A percentile compares a stretch with the other conserved stretches of the same genome.
Evolutionary conservation across 306 rosid species (phyloP).

Genomic region (Geum urbanum): DNA sequence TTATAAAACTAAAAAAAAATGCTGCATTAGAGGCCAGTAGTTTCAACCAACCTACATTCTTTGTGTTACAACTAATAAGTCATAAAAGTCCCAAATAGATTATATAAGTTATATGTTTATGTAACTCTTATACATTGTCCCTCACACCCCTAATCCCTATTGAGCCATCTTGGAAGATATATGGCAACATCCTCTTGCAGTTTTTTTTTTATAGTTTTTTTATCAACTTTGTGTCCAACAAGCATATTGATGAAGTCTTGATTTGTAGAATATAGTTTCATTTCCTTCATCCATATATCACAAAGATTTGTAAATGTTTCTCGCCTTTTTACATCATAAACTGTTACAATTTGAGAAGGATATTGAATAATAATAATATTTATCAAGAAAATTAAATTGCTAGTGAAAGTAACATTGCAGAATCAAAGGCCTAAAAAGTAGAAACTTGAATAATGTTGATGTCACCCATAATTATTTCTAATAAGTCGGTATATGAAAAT

Average conservation of each 20-base stretch:
- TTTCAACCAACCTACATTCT: not conserved
- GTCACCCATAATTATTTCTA: not conserved
- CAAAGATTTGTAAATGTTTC: conserved; percentile 91
- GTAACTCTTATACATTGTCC: no score
- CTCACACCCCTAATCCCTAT: no score
- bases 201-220: no score
- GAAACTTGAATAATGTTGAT: not conserved
- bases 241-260: conserved; percentile 98
- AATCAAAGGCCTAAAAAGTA: not conserved
- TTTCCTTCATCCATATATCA: conserved; percentile 94
- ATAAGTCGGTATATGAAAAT: not conserved
- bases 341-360: conserved; percentile 34
- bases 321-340: conserved; percentile 88
- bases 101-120: no score
- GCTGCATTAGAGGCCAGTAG: not conserved
- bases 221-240: conserved; percentile 96
- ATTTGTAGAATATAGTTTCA: conserved; percentile 89
- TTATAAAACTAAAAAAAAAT: not conserved
- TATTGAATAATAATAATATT: no score
- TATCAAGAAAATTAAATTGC: no score
- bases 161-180: no score
- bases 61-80: not conserved
- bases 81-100: no score
- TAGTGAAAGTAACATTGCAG: no score
- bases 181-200: no score